Base-by-base conservation (phyloP, 257 asterid species). In the Cynanchum wilfordii region DNA sequence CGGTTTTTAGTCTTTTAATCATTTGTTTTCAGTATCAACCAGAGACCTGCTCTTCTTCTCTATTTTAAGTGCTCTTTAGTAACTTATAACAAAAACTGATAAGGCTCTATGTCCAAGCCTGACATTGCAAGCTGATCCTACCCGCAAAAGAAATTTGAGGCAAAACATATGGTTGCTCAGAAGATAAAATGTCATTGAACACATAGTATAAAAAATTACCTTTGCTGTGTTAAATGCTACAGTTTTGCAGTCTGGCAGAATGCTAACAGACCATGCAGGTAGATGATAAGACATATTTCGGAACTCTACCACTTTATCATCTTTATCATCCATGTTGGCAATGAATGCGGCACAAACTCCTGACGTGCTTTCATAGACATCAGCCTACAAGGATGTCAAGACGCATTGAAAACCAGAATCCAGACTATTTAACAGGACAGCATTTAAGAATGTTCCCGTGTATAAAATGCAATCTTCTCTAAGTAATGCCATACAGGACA, bases 231-330 rank as follows among this genome's bases (percentile, higher is more conserved):
- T 92, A 84, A 92, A 90, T 70, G 77, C 96, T 56, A 88, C 96
- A 69, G 79, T 92, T 83, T 83, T 87, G 92, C 98, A 90, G 86
- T 87, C 91, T 4, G 90, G 97, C 66, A 92, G 81, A 77, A 92
- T 90, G 87, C 96, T 92, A 75, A 92, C 95, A 52, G 98, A 92
- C 98, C 97, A 90, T 82, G 98, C 96, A 62, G 97, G 95, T 73
- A 92, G 84, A 80, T 78, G 24, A 79, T 86, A 84, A 30, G 94
- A 85, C 75, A 79, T 73, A 79, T 90, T 89, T 55, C 87, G 88
- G 75, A 92, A 92, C 79, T 75, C 77, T 16, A 88, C 91, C 60
- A 74, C 78, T 74, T 75, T 84, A 70, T 82, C 95, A 81, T 82
- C 82, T 86, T 79, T 87, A 70, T 86, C 93, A 82, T 90, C 97